A percentile compares a stretch with the other conserved stretches of the same genome.
Evolutionary conservation across 2,329 filamentous ascomycete genomes (phyloP).

Genomic region (Fusarium sterilihyphosum): DNA sequence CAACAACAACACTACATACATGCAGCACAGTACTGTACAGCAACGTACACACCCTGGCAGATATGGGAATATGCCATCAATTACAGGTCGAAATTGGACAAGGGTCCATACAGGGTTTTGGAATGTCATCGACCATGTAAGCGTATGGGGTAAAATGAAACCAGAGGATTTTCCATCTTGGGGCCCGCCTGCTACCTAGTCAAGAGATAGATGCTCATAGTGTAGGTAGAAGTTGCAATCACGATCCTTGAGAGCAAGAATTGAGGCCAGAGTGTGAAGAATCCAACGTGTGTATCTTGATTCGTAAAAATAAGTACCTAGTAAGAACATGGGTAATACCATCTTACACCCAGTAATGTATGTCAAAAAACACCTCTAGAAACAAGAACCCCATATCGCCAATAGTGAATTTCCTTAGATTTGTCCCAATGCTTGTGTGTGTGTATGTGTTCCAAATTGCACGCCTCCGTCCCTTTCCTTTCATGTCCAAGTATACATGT

Average conservation of each 20-base stretch:
- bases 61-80: neutral
- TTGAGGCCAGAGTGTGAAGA: neutral
- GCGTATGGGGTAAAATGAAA: constrained; percentile 24
- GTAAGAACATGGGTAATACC: constrained; percentile 4
- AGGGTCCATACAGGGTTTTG: constrained; percentile 14
- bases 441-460: neutral
- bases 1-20: neutral
- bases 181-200: neutral
- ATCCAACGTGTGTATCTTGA: constrained; percentile 22
- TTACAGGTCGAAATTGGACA: constrained; percentile 21
- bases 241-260: neutral
- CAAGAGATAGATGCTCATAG: neutral
- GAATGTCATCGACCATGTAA: constrained; percentile 26
- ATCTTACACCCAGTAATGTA: neutral
- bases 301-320: constrained; percentile 6
- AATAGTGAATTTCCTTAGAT: constrained; percentile 6
- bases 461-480: neutral
- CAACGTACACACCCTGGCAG: constrained; percentile 1
- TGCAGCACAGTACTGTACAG: neutral
- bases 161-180: constrained; percentile 8
- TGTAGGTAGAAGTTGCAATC: neutral
- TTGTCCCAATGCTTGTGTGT: constrained; percentile 21
- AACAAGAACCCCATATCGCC: constrained; percentile 23
- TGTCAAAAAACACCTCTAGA: constrained; percentile 18
- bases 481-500: neutral